Base-by-base conservation (phyloP, 106 monocot species). In the Phalaenopsis aphrodite region DNA sequence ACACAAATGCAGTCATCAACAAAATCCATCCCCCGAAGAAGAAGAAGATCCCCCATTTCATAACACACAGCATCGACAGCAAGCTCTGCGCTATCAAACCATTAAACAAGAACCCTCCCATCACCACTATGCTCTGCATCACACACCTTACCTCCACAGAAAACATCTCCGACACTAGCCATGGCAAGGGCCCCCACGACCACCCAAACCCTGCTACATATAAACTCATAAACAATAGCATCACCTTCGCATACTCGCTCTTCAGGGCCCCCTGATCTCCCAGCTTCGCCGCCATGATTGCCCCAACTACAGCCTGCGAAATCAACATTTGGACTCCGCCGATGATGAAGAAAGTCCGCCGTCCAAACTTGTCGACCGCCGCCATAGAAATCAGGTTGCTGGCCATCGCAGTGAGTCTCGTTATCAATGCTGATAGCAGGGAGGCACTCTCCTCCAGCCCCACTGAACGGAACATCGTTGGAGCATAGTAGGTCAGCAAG, bases 311-410 rank as follows among this genome's bases (percentile, higher is more conserved):
- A 23, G 86, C 85, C 85, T 86, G 88, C 45, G 80, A 87, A 5
- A 84, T 0, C 30, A 94, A 42, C 90, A 92, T 86, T 55, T 85
- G 49, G 41, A 49, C 4, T 3, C 92, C 90, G 7, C 86, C 90
- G 2, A 73, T 14, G 8, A 88, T 16, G 78, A 92, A 92, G 19
- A 92, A 72, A 16, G 52, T 30, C 41, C 57, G 48, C 7, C 92
- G 76, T 4, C 91, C 89, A 3, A 41, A 64, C 30, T 76, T 42
- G 81, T 90, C 88, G 6, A 88, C 79, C 0, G 77, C 46, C 17
- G 75, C 9, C 15, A 55, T 66, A 0, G 85, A 56, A 11, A 79
- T 36, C 3, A 84, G 24, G 3, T 15, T 81, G 45, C 78, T 66
- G 0, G 8, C 85, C 7, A 77, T 64, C 42, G 55, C 84, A 9